Conservation (phyloP, 2,329 filamentous ascomycete genomes). For the Pleurostoma richardsiae region DNA sequence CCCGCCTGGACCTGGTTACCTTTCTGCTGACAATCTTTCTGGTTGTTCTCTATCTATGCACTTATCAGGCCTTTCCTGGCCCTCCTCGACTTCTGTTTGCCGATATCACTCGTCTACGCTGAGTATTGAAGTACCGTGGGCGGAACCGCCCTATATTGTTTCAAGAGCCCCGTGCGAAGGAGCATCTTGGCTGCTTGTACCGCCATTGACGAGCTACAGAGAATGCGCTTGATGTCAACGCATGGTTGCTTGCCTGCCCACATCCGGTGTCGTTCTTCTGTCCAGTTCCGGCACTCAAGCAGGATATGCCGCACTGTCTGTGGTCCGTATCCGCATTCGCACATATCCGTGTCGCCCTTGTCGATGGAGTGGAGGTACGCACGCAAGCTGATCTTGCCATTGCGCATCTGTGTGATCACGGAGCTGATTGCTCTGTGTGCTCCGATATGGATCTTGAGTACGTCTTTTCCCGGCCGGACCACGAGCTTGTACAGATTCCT, state of each 20-base stretch:
- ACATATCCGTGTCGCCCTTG: conserved; percentile 20
- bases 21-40: conserved; percentile 7
- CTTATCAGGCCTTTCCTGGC: conserved; percentile 16
- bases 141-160: conserved; percentile 18
- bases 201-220: conserved; percentile 22
- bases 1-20: conserved; percentile 5
- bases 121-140: conserved; percentile 16
- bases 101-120: conserved; percentile 14
- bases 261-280: conserved; percentile 13
- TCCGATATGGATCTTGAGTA: conserved; percentile 7
- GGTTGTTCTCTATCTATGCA: conserved; percentile 19
- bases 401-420: conserved; percentile 17
- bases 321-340: conserved; percentile 16
- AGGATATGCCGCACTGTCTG: conserved; percentile 22
- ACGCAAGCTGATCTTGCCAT: conserved; percentile 18
- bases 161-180: conserved; percentile 20
- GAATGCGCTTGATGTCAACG: conserved; percentile 22
- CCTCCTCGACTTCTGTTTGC: conserved; percentile 20
- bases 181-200: conserved; percentile 27
- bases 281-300: conserved; percentile 21
- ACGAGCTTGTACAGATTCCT: conserved; percentile 8
- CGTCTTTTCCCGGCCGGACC: conserved; percentile 3
- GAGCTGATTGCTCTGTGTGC: conserved; percentile 16
- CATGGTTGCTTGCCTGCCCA: conserved; percentile 7
- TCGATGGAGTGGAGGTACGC: conserved; percentile 22